Percentiles rank a stretch among this genome's conserved stretches.
Conservation (phyloP, 1,284 basidiomycete species). For the Volvariella surrecta region DNA sequence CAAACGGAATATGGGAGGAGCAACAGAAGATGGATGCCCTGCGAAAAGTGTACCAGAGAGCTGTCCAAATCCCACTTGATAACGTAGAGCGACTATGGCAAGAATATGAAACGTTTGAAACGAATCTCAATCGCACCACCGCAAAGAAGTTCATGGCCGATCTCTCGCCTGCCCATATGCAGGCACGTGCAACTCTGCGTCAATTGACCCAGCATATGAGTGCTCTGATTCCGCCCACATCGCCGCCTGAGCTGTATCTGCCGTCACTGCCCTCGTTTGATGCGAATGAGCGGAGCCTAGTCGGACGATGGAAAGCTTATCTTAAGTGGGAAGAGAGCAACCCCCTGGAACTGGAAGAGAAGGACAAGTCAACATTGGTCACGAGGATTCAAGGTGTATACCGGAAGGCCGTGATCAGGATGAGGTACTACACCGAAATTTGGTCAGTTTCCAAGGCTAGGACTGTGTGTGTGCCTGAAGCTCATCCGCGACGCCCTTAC, state of each 20-base stretch:
- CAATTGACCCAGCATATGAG: conserved; percentile 74
- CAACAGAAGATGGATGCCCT: conserved; percentile 94
- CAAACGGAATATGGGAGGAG: conserved; percentile 76
- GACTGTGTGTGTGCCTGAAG: conserved; percentile 1
- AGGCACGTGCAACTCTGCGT: conserved; percentile 83
- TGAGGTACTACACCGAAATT: conserved; percentile 94
- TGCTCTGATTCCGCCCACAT: conserved; percentile 45
- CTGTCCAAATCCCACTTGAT: conserved; percentile 88
- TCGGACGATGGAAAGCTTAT: conserved; percentile 86
- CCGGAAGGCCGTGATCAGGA: conserved; percentile 79
- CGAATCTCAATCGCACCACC: conserved; percentile 83
- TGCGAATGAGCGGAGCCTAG: conserved; percentile 61
- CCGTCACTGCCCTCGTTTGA: conserved; percentile 73
- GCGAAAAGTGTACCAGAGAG: conserved; percentile 88
- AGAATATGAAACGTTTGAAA: conserved; percentile 93
- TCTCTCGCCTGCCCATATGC: conserved; percentile 81
- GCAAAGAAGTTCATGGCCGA: conserved; percentile 92
- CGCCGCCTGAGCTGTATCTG: conserved; percentile 45
- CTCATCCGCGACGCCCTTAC: not conserved
- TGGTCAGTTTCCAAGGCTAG: conserved; percentile 48
- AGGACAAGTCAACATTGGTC: conserved; percentile 61
- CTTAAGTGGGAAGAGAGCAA: conserved; percentile 96
- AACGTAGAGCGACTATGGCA: conserved; percentile 94
- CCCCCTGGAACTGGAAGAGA: conserved; percentile 87
- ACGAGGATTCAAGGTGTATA: conserved; percentile 79